phyloP scores from a whole-genome alignment of 345 rosid species.

The Dovyalis caffra region DNA sequence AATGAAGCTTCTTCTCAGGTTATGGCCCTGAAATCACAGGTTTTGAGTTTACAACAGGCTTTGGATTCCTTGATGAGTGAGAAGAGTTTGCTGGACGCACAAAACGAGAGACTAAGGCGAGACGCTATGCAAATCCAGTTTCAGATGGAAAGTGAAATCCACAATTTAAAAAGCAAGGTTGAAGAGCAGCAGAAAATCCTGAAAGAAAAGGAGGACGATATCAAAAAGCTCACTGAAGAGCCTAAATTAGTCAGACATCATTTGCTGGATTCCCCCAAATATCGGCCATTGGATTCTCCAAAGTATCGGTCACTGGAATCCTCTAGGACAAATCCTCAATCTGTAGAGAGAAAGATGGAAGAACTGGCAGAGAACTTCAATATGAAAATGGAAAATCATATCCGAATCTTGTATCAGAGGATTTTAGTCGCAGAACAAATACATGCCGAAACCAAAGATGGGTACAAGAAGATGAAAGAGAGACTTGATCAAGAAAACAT shows the following conservation, averaged over 20 bases:
- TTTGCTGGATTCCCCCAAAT: slow-evolving; percentile 34
- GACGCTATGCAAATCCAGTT: slow-evolving; percentile 19
- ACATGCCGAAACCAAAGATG: slow-evolving; percentile 57
- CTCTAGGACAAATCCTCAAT: slow-evolving; percentile 24
- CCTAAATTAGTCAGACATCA: slow-evolving; percentile 27
- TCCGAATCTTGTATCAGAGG: slow-evolving; percentile 57
- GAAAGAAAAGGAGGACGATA: slow-evolving; percentile 33
- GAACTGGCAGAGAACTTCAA: slow-evolving; percentile 59
- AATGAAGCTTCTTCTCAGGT: slow-evolving; percentile 25
- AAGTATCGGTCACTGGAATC: slow-evolving; percentile 13
- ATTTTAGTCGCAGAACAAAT: slow-evolving; percentile 70
- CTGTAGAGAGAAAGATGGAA: slow-evolving; percentile 60
- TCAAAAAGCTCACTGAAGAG: slow-evolving; percentile 41
- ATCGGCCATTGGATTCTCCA: slow-evolving; percentile 1
- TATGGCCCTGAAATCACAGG: slow-evolving; percentile 20
- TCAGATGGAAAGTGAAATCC: slow-evolving; percentile 21
- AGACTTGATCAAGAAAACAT: slow-evolving; percentile 35
- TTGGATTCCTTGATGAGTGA: slow-evolving; percentile 32
- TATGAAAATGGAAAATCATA: slow-evolving; percentile 59
- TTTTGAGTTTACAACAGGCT: slow-evolving; percentile 30
- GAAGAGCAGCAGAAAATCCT: slow-evolving; percentile 36
- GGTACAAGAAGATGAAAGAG: slow-evolving; percentile 34
- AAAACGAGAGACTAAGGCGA: slow-evolving; percentile 22
- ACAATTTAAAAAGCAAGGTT: slow-evolving; percentile 26
- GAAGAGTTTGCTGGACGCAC: slow-evolving; percentile 31